Evolutionary conservation across 352 stramenopile species (phyloP).

Genomic region (Phytopythium kandeliae): DNA sequence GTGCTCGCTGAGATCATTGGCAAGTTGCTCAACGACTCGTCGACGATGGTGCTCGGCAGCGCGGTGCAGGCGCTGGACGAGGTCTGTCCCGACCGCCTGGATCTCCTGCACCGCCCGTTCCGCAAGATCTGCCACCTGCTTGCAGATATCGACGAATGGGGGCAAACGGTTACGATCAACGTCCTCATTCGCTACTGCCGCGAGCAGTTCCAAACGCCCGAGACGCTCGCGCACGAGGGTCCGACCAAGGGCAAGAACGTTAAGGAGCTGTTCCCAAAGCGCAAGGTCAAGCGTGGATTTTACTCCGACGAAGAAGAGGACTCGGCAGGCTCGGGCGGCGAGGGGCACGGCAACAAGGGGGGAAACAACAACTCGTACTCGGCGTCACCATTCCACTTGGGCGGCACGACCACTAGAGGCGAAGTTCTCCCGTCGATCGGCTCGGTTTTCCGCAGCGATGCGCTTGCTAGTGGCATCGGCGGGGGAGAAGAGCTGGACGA

Average conservation of each 20-base stretch:
- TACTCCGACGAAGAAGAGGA: conserved; percentile 97
- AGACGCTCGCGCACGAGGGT: conserved; percentile 26
- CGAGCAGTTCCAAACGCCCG: conserved; percentile 92
- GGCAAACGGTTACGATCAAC: conserved; percentile 94
- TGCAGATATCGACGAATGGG: conserved; percentile 99
- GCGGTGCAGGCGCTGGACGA: conserved; percentile 94
- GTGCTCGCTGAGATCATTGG: conserved; percentile 92
- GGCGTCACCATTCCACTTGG: conserved; percentile 45
- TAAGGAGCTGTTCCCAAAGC: conserved; percentile 57
- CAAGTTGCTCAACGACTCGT: conserved; percentile 90
- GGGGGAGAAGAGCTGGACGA: conserved; percentile 88
- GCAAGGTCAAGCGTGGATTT: conserved; percentile 88
- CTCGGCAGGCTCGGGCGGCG: conserved; percentile 66
- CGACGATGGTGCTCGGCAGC: conserved; percentile 97
- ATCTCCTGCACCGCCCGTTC: conserved; percentile 94
- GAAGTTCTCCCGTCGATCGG: conserved; percentile 58
- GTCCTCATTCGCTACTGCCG: conserved; percentile 95
- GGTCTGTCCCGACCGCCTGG: conserved; percentile 93
- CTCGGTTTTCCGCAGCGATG: conserved; percentile 72
- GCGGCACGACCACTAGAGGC: conserved; percentile 17
- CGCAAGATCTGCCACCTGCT: conserved; percentile 97
- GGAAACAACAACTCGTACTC: conserved; percentile 15
- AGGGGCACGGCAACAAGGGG: conserved; percentile 20
- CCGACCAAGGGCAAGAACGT: conserved; percentile 19
- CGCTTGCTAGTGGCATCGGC: conserved; percentile 58